Conservation (phyloP, 2,329 filamentous ascomycete species). For the Knufia petricola region DNA sequence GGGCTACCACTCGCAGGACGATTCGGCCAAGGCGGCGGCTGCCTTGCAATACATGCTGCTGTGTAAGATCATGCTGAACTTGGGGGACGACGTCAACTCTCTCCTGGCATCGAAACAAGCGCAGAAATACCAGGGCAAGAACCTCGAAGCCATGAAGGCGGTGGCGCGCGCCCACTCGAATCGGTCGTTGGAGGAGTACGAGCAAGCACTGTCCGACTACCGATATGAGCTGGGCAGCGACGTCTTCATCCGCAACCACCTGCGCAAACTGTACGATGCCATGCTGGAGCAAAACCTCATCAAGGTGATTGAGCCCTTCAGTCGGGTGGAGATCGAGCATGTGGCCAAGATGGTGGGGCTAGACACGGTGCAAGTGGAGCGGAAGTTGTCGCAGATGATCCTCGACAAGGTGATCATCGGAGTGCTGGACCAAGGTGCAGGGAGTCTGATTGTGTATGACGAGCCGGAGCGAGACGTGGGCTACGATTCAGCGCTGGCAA, state of each 20-base stretch:
- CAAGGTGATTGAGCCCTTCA: slow-evolving; percentile 99
- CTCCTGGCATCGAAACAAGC: slow-evolving; percentile 95
- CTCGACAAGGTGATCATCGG: slow-evolving; percentile 98
- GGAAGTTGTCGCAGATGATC: slow-evolving; percentile 99
- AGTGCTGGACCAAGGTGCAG: slow-evolving; percentile 92
- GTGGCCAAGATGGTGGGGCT: slow-evolving; percentile 96
- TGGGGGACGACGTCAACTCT: slow-evolving; percentile 89
- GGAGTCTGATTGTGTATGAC: slow-evolving; percentile 93
- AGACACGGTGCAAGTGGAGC: slow-evolving; percentile 92
- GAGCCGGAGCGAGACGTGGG: slow-evolving; percentile 87
- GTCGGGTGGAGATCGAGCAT: slow-evolving; percentile 89
- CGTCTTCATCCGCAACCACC: slow-evolving; percentile 91
- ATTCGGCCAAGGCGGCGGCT: slow-evolving; percentile 80
- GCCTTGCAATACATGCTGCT: slow-evolving; percentile 98
- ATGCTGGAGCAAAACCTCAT: slow-evolving; percentile 99
- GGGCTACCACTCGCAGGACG: slow-evolving; percentile 89
- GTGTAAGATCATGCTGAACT: slow-evolving; percentile 99
- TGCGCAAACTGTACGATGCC: slow-evolving; percentile 89
- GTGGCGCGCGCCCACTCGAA: slow-evolving; percentile 92
- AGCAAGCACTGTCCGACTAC: slow-evolving; percentile 81
- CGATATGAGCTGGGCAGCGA: slow-evolving; percentile 90
- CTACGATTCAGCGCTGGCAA: slow-evolving; percentile 87
- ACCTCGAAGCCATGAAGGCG: slow-evolving; percentile 97
- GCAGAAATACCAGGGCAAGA: slow-evolving; percentile 88
- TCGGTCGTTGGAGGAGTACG: slow-evolving; percentile 93